These are phyloP conservation scores for Rhizopus sp. DNA, from an alignment of 371 early-diverging fungal species.

Conservation along the genomic window DNA sequence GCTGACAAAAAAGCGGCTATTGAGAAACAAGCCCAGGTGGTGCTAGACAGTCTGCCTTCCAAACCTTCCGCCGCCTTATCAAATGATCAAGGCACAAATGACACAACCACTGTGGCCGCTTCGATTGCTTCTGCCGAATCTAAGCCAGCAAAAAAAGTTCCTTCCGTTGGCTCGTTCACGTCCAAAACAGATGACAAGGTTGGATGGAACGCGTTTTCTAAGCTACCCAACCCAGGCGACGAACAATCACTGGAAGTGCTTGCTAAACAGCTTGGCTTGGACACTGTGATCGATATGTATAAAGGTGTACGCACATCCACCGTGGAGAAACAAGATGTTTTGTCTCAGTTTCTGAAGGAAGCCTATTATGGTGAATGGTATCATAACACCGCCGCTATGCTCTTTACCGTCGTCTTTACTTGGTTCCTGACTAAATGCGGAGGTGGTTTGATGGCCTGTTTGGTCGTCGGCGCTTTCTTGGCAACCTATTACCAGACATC, in stretches of 20 bases:
- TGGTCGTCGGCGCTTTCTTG: constrained; percentile 48
- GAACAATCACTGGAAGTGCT: constrained; percentile 20
- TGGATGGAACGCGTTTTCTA: constrained; percentile 43
- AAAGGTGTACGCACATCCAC: constrained; percentile 17
- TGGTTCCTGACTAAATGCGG: constrained; percentile 38
- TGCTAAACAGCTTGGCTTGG: constrained; percentile 19
- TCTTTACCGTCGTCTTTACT: constrained; percentile 36
- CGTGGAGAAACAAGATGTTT: constrained; percentile 21
- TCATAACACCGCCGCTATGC: constrained; percentile 36
- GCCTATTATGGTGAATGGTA: constrained; percentile 45
- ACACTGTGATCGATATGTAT: constrained; percentile 20
- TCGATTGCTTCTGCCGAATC: constrained; percentile 21
- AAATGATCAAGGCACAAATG: constrained; percentile 30
- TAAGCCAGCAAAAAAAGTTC: constrained; percentile 16
- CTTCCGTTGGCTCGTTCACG: constrained; percentile 18
- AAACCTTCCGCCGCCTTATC: constrained; percentile 12
- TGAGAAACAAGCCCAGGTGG: constrained; percentile 22
- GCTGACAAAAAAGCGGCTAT: constrained; percentile 23
- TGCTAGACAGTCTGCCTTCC: constrained; percentile 21
- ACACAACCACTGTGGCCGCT: constrained; percentile 6
- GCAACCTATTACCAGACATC: constrained; percentile 81
- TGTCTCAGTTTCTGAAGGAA: constrained; percentile 34
- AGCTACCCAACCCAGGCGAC: constrained; percentile 37
- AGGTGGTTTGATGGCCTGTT: constrained; percentile 37
- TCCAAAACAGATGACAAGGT: constrained; percentile 16